phyloP scores from a whole-genome alignment of 495 filamentous ascomycete species.

The Penicillium lagena region DNA sequence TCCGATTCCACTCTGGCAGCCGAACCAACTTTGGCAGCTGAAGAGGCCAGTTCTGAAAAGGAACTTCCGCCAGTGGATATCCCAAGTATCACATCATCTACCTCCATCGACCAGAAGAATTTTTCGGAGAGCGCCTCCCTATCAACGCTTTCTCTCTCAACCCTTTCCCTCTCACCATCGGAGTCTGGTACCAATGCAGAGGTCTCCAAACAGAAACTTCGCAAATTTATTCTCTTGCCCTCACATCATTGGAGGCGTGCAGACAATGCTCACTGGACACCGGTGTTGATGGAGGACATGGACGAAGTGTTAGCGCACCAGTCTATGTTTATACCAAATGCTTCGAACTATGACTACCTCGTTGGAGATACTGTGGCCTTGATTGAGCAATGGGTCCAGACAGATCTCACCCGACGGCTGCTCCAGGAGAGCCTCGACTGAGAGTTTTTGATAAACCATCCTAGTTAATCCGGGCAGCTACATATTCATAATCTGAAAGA shows the following conservation, averaged over 20 bases:
- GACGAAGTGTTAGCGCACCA: conserved; percentile 86
- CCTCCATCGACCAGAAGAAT: neutral
- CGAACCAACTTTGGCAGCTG: neutral
- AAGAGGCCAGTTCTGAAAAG: neutral
- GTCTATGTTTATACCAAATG: conserved; percentile 64
- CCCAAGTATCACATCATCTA: conserved; percentile 2
- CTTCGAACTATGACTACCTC: conserved; percentile 62
- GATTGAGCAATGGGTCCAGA: conserved; percentile 68
- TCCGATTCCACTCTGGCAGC: conserved; percentile 3
- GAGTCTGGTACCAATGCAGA: conserved; percentile 1
- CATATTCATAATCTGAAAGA: too few relatives aligned
- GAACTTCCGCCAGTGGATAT: neutral
- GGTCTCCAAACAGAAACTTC: conserved; percentile 39
- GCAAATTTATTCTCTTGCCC: conserved; percentile 76
- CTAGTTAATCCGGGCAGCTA: too few relatives aligned
- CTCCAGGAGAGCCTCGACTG: conserved; percentile 13
- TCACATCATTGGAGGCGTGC: conserved; percentile 32
- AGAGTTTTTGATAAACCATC: neutral
- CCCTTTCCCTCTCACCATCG: neutral
- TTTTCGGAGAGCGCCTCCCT: conserved; percentile 8
- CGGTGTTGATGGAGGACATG: conserved; percentile 71
- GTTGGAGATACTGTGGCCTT: conserved; percentile 67
- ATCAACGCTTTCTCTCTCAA: neutral
- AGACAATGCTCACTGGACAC: conserved; percentile 63
- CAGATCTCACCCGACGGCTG: conserved; percentile 25